A percentile compares a stretch with the other conserved stretches of the same genome.
These are phyloP conservation scores for Amanita thiersii DNA, from an alignment of 768 basidiomycete genomes.

Conservation along the genomic window DNA sequence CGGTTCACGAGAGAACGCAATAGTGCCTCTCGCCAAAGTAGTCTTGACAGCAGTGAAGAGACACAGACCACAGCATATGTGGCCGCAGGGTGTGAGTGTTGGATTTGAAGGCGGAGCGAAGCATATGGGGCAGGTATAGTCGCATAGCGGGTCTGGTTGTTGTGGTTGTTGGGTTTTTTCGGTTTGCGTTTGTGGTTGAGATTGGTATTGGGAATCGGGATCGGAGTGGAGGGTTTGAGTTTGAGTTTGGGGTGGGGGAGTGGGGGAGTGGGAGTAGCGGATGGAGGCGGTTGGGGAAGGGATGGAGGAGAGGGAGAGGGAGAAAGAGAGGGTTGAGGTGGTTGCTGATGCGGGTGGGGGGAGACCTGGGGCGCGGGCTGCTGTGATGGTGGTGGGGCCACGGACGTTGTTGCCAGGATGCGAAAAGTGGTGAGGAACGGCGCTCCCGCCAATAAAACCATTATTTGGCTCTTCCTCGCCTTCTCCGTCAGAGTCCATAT, in stretches of 20 bases:
- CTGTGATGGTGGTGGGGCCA: not conserved
- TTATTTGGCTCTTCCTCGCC: too few relatives aligned
- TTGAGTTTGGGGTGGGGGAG: too few relatives aligned
- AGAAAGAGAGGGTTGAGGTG: not conserved
- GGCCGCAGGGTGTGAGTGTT: constrained; percentile 74
- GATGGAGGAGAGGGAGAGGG: too few relatives aligned
- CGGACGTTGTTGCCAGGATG: too few relatives aligned
- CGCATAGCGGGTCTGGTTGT: constrained; percentile 33
- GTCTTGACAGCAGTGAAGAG: constrained; percentile 67
- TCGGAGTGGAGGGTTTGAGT: too few relatives aligned
- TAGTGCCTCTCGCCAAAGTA: constrained; percentile 39
- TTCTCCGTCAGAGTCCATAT: too few relatives aligned
- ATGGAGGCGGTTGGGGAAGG: too few relatives aligned
- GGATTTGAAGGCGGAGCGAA: constrained; percentile 70
- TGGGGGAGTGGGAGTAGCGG: not conserved
- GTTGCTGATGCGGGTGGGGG: not conserved
- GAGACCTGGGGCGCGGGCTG: not conserved
- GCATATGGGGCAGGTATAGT: constrained; percentile 77
- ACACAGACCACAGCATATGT: constrained; percentile 71
- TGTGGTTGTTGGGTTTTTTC: constrained; percentile 15
- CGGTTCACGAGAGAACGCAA: constrained; percentile 18
- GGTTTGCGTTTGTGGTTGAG: too few relatives aligned
- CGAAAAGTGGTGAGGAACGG: too few relatives aligned
- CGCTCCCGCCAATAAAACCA: too few relatives aligned
- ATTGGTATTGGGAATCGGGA: too few relatives aligned